phyloP scores from a whole-genome alignment of 176 grass and related monocot genomes.

The Avena atlantica region DNA sequence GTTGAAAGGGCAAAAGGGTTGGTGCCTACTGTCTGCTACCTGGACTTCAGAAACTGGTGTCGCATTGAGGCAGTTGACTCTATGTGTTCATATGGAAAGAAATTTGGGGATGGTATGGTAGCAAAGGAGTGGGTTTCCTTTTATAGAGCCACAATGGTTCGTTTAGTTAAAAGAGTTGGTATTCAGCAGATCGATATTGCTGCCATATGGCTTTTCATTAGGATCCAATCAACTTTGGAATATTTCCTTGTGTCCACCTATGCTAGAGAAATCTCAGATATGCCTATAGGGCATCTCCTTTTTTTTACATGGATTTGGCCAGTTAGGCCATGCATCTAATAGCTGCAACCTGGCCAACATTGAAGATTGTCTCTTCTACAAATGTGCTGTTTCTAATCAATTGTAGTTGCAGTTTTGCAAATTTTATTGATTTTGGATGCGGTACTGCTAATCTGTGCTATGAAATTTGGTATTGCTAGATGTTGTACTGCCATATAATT shows the following conservation, averaged over 20 bases:
- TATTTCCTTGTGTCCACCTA: conserved; percentile 1
- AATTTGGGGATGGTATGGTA: conserved; percentile 33
- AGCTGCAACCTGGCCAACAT: not conserved
- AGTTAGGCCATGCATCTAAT: not conserved
- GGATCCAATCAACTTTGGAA: not conserved
- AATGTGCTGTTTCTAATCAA: no score
- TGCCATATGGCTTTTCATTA: not conserved
- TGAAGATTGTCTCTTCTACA: no score
- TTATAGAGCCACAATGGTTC: conserved; percentile 36
- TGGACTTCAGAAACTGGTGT: no score
- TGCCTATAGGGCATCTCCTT: not conserved
- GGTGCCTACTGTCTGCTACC: no score
- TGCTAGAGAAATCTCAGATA: not conserved
- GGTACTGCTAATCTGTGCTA: no score
- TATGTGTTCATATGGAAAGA: not conserved
- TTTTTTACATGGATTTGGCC: not conserved
- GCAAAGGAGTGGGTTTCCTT: not conserved
- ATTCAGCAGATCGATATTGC: conserved; percentile 1
- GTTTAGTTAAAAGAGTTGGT: not conserved
- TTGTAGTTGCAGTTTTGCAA: no score
- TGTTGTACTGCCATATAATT: no score
- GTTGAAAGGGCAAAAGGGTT: no score
- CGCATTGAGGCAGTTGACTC: conserved; percentile 3
- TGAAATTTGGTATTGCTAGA: no score
- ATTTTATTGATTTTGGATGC: no score